phyloP scores from a whole-genome alignment of 2,329 filamentous ascomycete genomes.

The Colletotrichum karsti region DNA sequence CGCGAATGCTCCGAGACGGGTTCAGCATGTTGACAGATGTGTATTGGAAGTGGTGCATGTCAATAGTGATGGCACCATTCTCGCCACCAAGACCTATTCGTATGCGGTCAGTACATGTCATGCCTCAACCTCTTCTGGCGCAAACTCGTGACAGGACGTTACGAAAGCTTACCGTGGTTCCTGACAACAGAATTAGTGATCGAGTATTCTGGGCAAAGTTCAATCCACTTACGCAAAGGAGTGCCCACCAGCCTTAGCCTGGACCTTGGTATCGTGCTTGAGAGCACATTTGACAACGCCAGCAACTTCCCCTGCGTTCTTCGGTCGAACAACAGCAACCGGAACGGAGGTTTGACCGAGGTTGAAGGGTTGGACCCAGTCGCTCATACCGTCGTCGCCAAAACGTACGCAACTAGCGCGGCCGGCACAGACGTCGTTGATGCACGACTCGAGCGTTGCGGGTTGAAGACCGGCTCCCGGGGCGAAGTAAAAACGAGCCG shows the following conservation, averaged over 20 bases:
- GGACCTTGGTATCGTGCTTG: slow-evolving; percentile 58
- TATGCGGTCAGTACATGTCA: neutral
- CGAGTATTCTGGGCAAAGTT: fast-evolving
- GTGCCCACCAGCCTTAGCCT: slow-evolving; percentile 70
- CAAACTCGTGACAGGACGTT: too few species aligned
- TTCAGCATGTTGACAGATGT: slow-evolving; percentile 57
- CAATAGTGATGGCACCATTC: slow-evolving; percentile 60
- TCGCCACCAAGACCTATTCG: slow-evolving; percentile 52
- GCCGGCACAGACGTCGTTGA: slow-evolving; percentile 53
- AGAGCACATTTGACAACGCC: slow-evolving; percentile 65
- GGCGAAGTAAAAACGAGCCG: neutral
- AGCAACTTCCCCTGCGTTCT: slow-evolving; percentile 60
- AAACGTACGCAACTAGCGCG: slow-evolving; percentile 52
- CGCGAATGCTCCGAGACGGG: slow-evolving; percentile 57
- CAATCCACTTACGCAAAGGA: slow-evolving; percentile 61
- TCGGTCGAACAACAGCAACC: slow-evolving; percentile 64
- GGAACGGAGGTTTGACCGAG: slow-evolving; percentile 58
- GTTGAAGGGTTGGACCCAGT: slow-evolving; percentile 62
- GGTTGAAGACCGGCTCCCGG: neutral
- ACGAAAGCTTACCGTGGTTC: neutral
- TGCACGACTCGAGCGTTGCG: slow-evolving; percentile 48
- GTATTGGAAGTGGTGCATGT: slow-evolving; percentile 60
- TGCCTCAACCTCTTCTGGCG: neutral
- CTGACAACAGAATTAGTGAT: neutral
- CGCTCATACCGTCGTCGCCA: slow-evolving; percentile 33